These are phyloP conservation scores for Sphagnum magellanicum DNA, from an alignment of 228 moss, liverwort and hornwort genomes.

Conservation along the genomic window DNA sequence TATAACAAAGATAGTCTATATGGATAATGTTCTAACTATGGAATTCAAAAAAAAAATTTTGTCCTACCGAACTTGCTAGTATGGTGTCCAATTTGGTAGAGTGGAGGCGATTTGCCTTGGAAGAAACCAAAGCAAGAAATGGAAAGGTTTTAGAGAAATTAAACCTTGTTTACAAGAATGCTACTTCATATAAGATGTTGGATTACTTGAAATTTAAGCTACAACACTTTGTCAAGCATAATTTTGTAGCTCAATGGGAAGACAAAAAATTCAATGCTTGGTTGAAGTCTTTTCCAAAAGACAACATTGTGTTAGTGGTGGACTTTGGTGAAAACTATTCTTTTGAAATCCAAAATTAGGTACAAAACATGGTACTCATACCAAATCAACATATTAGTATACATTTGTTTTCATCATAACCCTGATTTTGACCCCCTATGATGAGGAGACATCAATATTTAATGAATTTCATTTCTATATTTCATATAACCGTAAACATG, in stretches of 20 bases:
- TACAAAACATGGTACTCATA: not conserved
- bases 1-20: too few relatives aligned
- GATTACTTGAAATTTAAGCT: not conserved
- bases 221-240: not conserved
- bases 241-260: not conserved
- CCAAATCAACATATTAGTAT: not conserved
- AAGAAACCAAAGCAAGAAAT: too few relatives aligned
- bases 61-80: too few relatives aligned
- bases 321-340: constrained; percentile 4
- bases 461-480: not conserved
- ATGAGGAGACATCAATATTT: not conserved
- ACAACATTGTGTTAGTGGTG: not conserved
- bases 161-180: not conserved
- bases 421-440: not conserved
- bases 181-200: not conserved
- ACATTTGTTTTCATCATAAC: constrained; percentile 1
- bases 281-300: not conserved
- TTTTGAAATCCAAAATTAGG: constrained; percentile 2
- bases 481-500: not conserved
- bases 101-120: too few relatives aligned
- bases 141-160: not conserved
- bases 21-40: too few relatives aligned
- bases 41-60: too few relatives aligned
- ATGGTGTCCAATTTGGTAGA: too few relatives aligned
- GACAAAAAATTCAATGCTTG: not conserved